These are phyloP conservation scores for Ganoderma meredithae DNA, from an alignment of 1,284 basidiomycete species.

Conservation along the genomic window DNA sequence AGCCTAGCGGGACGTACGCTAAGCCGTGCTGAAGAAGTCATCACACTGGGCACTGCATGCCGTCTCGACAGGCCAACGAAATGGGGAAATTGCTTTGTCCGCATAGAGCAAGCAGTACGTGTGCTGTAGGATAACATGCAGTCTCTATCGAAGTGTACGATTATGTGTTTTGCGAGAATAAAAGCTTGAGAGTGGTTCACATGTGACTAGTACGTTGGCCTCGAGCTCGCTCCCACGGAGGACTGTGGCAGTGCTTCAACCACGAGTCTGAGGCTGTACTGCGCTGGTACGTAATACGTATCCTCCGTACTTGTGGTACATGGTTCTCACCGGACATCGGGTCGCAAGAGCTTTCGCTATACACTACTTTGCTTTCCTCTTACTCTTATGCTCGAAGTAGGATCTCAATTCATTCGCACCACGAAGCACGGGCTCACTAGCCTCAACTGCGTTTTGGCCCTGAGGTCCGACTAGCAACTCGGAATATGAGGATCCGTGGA, in stretches of 20 bases:
- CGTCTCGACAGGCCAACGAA: background rate
- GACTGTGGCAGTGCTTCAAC: too few relatives aligned
- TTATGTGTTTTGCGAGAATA: too few relatives aligned
- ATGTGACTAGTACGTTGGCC: too few relatives aligned
- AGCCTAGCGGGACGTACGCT: slow-evolving; percentile 67
- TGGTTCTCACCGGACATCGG: too few relatives aligned
- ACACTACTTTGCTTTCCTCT: background rate
- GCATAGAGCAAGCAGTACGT: background rate
- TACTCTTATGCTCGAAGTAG: too few relatives aligned
- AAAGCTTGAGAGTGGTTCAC: too few relatives aligned
- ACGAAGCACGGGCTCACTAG: background rate
- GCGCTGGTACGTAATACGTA: too few relatives aligned
- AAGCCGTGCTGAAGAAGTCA: slow-evolving; percentile 59
- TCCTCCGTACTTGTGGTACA: too few relatives aligned
- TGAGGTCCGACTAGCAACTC: background rate
- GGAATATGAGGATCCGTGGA: background rate
- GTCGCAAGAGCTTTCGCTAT: too few relatives aligned
- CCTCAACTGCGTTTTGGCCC: background rate
- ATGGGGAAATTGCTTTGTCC: background rate
- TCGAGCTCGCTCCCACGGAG: too few relatives aligned
- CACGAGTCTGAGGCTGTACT: too few relatives aligned
- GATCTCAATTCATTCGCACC: background rate
- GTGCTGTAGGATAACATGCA: background rate
- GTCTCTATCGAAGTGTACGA: too few relatives aligned
- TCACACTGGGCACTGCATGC: background rate